phyloP scores from a whole-genome alignment of 768 basidiomycete genomes.

The Mycena polygramma region DNA sequence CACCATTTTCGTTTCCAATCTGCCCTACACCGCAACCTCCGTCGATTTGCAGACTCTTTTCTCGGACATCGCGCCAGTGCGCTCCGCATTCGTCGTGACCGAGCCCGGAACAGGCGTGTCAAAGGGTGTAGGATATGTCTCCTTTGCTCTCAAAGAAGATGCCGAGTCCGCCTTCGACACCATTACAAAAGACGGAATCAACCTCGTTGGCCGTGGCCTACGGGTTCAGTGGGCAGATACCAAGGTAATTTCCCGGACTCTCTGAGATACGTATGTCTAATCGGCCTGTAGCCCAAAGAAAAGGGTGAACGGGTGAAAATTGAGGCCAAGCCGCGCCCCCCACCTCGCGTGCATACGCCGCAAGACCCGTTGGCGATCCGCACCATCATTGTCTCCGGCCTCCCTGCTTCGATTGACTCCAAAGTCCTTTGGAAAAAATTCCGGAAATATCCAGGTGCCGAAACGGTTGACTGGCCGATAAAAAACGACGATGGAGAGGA shows the following conservation, averaged over 20 bases:
- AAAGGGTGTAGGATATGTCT: conserved; percentile 97
- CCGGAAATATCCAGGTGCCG: conserved; percentile 82
- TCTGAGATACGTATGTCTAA: conserved; percentile 11
- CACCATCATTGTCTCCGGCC: conserved; percentile 83
- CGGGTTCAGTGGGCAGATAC: conserved; percentile 85
- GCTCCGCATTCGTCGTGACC: conserved; percentile 93
- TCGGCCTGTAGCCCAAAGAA: conserved; percentile 57
- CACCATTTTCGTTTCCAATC: conserved; percentile 93
- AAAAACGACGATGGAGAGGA: conserved; percentile 60
- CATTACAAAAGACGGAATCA: conserved; percentile 73
- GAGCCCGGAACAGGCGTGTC: conserved; percentile 81
- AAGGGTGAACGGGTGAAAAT: conserved; percentile 50
- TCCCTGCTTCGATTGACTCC: conserved; percentile 72
- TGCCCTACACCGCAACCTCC: conserved; percentile 92
- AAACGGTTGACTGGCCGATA: conserved; percentile 80
- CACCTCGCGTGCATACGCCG: conserved; percentile 50
- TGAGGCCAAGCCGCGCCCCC: conserved; percentile 56
- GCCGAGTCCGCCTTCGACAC: conserved; percentile 80
- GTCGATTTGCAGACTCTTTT: conserved; percentile 93
- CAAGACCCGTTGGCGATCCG: conserved; percentile 88
- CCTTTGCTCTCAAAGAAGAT: conserved; percentile 91
- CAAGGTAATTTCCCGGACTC: conserved; percentile 64
- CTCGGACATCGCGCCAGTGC: conserved; percentile 95
- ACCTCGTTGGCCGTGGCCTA: conserved; percentile 75
- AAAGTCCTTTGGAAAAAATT: conserved; percentile 89